Evolutionary conservation across 2,329 filamentous ascomycete genomes (phyloP).

Genomic region (Exophiala sideris): DNA sequence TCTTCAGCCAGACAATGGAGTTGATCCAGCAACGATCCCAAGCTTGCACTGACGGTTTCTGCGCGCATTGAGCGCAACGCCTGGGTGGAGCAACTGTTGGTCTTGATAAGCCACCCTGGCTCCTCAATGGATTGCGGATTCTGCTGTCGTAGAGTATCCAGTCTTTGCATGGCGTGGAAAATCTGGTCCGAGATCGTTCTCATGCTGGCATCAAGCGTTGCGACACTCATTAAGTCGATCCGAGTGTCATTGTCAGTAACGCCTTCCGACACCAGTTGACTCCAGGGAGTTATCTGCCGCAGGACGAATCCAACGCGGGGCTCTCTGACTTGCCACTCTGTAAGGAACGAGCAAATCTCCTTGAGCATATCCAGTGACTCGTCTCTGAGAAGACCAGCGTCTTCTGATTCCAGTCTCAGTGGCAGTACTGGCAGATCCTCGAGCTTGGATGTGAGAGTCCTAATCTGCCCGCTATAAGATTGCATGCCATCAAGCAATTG

Average conservation of each 20-base stretch:
- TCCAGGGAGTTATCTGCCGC: slow-evolving; percentile 65
- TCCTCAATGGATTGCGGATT: slow-evolving; percentile 61
- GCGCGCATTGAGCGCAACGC: slow-evolving; percentile 61
- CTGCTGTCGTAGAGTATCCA: slow-evolving; percentile 55
- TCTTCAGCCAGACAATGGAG: slow-evolving; percentile 47
- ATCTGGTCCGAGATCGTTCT: slow-evolving; percentile 69
- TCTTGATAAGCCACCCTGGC: slow-evolving; percentile 59
- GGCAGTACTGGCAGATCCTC: slow-evolving; percentile 51
- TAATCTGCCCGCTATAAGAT: slow-evolving; percentile 51
- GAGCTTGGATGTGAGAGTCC: slow-evolving; percentile 43
- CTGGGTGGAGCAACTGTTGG: slow-evolving; percentile 51
- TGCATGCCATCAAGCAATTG: slow-evolving; percentile 46
- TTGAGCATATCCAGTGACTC: slow-evolving; percentile 16
- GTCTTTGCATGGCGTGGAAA: slow-evolving; percentile 74
- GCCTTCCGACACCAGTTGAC: slow-evolving; percentile 36
- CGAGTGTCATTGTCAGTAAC: slow-evolving; percentile 13
- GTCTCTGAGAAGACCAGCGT: not conserved
- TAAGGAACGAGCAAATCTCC: slow-evolving; percentile 37
- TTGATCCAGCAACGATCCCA: slow-evolving; percentile 45
- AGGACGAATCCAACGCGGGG: slow-evolving; percentile 64
- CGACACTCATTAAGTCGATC: slow-evolving; percentile 30
- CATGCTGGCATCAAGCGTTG: slow-evolving; percentile 56
- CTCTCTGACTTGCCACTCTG: slow-evolving; percentile 43
- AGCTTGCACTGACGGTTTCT: slow-evolving; percentile 49
- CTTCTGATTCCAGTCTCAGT: slow-evolving; percentile 38